These are phyloP conservation scores for Ceratonia siliqua DNA, from an alignment of 306 rosid species.

Conservation along the genomic window DNA sequence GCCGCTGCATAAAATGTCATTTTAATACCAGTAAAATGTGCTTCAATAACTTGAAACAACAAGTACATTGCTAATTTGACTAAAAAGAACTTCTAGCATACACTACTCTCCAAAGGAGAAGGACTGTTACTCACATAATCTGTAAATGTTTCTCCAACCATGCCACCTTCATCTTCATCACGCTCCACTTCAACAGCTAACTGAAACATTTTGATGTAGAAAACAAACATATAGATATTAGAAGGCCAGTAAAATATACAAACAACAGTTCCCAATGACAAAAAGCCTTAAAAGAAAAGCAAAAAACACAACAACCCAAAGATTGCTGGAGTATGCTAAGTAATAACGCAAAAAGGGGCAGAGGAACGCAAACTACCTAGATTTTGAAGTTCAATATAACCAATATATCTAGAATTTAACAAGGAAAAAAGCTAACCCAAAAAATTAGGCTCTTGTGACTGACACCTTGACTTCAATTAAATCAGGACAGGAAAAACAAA, in stretches of 20 bases:
- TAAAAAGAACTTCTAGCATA: constrained; percentile 26
- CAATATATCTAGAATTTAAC: background rate
- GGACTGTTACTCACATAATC: constrained; percentile 79
- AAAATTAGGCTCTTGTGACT: background rate
- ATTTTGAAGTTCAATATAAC: background rate
- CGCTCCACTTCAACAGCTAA: constrained; percentile 96
- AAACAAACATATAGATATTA: constrained; percentile 12
- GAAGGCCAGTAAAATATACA: constrained; percentile 24
- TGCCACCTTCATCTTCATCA: constrained; percentile 98
- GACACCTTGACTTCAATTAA: background rate
- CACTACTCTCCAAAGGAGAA: constrained; percentile 19
- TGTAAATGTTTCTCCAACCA: constrained; percentile 91
- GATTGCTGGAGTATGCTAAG: background rate
- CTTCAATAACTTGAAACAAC: constrained; percentile 36
- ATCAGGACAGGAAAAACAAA: background rate
- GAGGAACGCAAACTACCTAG: background rate
- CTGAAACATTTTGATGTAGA: constrained; percentile 49
- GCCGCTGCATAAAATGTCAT: constrained; percentile 67
- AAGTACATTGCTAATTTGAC: constrained; percentile 17
- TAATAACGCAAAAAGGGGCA: background rate
- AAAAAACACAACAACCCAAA: background rate
- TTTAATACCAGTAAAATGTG: constrained; percentile 31
- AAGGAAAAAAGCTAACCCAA: background rate
- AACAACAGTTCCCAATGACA: constrained; percentile 1
- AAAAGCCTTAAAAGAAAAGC: background rate